Conservation (phyloP, 139 green algal species). For the Chlorella sp. region DNA sequence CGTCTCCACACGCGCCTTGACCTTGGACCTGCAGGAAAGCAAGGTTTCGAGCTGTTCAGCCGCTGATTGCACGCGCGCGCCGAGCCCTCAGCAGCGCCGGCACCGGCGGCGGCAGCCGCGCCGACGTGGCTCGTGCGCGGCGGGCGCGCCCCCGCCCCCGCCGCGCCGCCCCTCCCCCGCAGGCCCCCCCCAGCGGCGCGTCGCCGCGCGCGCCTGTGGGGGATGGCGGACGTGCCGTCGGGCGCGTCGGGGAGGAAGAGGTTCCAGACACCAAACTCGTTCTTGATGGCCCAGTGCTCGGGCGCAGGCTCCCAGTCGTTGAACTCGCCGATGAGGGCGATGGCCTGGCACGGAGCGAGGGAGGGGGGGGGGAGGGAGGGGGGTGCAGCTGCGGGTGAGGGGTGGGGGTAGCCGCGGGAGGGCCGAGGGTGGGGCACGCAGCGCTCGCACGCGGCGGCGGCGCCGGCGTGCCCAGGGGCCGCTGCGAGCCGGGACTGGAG, state of each 20-base stretch:
- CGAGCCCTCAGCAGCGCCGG: too few relatives aligned
- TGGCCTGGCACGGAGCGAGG: slow-evolving; percentile 43
- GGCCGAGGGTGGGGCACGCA: too few relatives aligned
- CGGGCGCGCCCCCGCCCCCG: too few relatives aligned
- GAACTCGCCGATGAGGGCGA: slow-evolving; percentile 94
- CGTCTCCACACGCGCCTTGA: slow-evolving; percentile 85
- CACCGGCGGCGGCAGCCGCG: too few relatives aligned
- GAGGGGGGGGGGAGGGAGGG: not conserved
- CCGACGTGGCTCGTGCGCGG: too few relatives aligned
- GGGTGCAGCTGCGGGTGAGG: not conserved
- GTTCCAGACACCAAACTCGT: slow-evolving; percentile 85
- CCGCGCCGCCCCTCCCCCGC: too few relatives aligned
- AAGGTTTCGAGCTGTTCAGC: not conserved
- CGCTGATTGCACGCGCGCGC: too few relatives aligned
- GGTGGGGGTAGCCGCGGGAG: too few relatives aligned
- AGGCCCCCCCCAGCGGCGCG: too few relatives aligned
- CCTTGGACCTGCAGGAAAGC: slow-evolving; percentile 70
- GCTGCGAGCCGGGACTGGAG: too few relatives aligned
- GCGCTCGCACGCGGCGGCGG: too few relatives aligned
- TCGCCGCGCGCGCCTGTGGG: slow-evolving; percentile 83
- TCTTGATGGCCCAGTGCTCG: slow-evolving; percentile 87
- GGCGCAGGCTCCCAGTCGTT: slow-evolving; percentile 87
- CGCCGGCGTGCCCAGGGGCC: too few relatives aligned
- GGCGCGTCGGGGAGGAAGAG: slow-evolving; percentile 85
- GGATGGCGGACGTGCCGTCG: slow-evolving; percentile 75